Conservation (phyloP, 2,329 filamentous ascomycete genomes). For the Arthroderma uncinatum region DNA sequence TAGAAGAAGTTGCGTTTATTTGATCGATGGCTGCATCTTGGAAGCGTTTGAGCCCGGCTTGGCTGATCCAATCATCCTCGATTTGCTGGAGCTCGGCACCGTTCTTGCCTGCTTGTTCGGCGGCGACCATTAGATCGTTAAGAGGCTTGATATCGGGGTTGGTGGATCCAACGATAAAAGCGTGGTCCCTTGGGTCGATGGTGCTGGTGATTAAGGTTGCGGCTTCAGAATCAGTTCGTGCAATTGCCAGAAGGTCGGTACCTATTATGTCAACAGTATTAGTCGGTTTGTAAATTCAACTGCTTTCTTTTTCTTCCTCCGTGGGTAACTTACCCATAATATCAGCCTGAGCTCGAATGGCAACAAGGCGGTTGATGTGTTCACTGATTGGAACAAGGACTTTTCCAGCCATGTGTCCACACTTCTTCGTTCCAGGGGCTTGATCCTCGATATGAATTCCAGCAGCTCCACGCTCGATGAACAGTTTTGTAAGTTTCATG, state of each 20-base stretch:
- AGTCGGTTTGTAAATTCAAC: not conserved
- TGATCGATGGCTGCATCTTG: slow-evolving; percentile 76
- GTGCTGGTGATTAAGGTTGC: slow-evolving; percentile 94
- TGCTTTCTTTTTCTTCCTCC: not conserved
- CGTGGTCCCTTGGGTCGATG: slow-evolving; percentile 90
- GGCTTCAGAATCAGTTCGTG: slow-evolving; percentile 92
- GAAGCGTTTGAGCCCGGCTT: slow-evolving; percentile 78
- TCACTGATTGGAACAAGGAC: slow-evolving; percentile 93
- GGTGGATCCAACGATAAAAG: slow-evolving; percentile 81
- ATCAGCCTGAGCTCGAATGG: slow-evolving; percentile 93
- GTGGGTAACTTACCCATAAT: slow-evolving; percentile 64
- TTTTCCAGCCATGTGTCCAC: slow-evolving; percentile 98
- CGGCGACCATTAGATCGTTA: slow-evolving; percentile 80
- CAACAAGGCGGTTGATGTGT: slow-evolving; percentile 94
- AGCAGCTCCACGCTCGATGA: slow-evolving; percentile 89
- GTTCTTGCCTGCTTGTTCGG: slow-evolving; percentile 68
- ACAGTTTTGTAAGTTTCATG: slow-evolving; percentile 98
- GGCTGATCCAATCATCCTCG: slow-evolving; percentile 74
- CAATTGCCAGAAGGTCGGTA: slow-evolving; percentile 76
- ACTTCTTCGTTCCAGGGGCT: slow-evolving; percentile 97
- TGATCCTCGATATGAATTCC: slow-evolving; percentile 99
- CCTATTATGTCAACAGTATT: slow-evolving; percentile 35
- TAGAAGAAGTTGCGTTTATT: slow-evolving; percentile 57
- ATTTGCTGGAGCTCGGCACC: slow-evolving; percentile 77
- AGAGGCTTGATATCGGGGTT: slow-evolving; percentile 76